Conservation (phyloP, 106 monocot genomes). For the Phalaenopsis equestris region DNA sequence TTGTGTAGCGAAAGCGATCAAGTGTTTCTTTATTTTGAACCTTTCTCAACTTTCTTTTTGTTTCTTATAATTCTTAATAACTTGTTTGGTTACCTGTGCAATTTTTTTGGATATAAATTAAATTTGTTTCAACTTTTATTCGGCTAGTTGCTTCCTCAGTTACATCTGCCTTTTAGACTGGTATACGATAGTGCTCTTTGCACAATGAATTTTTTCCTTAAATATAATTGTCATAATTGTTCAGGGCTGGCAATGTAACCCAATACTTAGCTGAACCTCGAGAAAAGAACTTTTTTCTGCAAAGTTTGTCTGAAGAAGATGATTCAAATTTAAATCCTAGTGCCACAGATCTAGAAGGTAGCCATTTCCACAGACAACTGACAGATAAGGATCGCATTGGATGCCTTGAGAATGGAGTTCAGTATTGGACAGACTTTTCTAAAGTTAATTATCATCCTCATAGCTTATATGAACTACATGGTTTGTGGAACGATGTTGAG, state of each 20-base stretch:
- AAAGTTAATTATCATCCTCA: slow-evolving; percentile 83
- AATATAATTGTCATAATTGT: neutral
- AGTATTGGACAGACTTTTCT: slow-evolving; percentile 89
- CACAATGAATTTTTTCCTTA: neutral
- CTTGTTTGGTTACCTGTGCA: neutral
- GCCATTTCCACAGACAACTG: slow-evolving; percentile 14
- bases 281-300: slow-evolving; percentile 70
- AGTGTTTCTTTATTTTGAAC: no score
- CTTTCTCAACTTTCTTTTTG: no score
- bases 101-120: neutral
- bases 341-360: slow-evolving; percentile 11
- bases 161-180: neutral
- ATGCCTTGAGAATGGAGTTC: slow-evolving; percentile 59
- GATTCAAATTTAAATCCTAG: neutral
- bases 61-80: neutral
- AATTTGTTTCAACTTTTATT: neutral
- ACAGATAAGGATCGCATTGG: slow-evolving; percentile 60
- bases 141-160: neutral
- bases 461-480: slow-evolving; percentile 62
- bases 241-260: slow-evolving; percentile 64
- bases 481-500: slow-evolving; percentile 61
- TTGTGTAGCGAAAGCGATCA: no score
- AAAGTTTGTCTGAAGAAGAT: slow-evolving; percentile 63
- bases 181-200: neutral
- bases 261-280: slow-evolving; percentile 46